These are phyloP conservation scores for Amanita pseudoporphyria DNA, from an alignment of 768 basidiomycete species.

Conservation along the genomic window DNA sequence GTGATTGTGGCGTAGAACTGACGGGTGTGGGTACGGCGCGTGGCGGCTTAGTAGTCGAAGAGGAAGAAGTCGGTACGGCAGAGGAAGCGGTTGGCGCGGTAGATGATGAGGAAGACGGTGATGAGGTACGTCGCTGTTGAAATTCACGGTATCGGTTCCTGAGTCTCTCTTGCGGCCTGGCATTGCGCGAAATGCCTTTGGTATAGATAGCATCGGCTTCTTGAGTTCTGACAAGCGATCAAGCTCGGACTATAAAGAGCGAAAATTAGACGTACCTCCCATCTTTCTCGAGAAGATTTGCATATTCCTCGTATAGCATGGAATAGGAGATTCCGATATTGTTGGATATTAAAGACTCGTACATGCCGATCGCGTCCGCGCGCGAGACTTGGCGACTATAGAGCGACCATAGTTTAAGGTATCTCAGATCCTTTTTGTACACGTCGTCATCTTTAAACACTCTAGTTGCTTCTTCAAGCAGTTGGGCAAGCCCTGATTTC, in stretches of 20 bases:
- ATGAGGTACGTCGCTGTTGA: conserved; percentile 45
- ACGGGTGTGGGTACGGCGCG: conserved; percentile 17
- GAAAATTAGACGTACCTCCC: conserved; percentile 55
- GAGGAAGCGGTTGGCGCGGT: conserved; percentile 18
- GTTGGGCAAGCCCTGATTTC: conserved; percentile 63
- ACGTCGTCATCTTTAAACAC: conserved; percentile 75
- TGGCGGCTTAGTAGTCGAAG: conserved; percentile 12
- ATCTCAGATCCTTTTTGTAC: conserved; percentile 83
- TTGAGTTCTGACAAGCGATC: conserved; percentile 34
- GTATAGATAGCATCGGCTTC: conserved; percentile 80
- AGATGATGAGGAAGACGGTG: conserved; percentile 21
- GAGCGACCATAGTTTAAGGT: conserved; percentile 85
- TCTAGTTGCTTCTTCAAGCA: conserved; percentile 77
- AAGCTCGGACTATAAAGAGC: not conserved
- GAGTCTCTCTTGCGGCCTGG: conserved; percentile 75
- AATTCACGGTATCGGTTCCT: conserved; percentile 79
- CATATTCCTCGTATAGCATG: conserved; percentile 87
- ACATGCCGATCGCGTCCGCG: conserved; percentile 57
- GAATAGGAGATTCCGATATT: conserved; percentile 73
- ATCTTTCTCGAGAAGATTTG: conserved; percentile 61
- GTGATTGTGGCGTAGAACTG: conserved; percentile 32
- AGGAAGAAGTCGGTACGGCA: conserved; percentile 14
- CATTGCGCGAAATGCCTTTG: conserved; percentile 72
- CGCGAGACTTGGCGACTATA: conserved; percentile 78
- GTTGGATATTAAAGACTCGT: conserved; percentile 61